These are phyloP conservation scores for Acmispon strigosus DNA, from an alignment of 306 rosid species.

Conservation along the genomic window DNA sequence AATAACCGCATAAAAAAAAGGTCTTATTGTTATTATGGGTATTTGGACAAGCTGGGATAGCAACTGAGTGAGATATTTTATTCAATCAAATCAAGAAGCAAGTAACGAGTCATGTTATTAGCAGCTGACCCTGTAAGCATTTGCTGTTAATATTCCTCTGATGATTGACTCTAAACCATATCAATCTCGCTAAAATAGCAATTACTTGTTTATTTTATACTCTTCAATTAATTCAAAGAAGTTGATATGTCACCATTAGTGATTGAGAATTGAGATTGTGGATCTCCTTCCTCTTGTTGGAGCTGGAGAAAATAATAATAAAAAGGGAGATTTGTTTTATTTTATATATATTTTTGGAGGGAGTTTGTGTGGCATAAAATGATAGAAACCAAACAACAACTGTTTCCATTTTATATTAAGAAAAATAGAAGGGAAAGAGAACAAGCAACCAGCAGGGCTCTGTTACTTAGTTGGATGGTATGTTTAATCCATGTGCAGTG, in stretches of 20 bases:
- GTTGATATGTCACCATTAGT: constrained; percentile 18
- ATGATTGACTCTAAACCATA: constrained; percentile 16
- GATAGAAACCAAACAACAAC: constrained; percentile 3
- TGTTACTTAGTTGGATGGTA: not conserved
- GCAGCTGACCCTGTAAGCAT: constrained; percentile 11
- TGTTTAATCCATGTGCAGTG: constrained; percentile 23
- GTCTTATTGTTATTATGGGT: not conserved
- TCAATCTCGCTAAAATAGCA: not conserved
- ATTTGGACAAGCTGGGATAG: constrained; percentile 12
- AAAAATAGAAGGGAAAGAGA: not conserved
- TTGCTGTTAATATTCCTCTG: constrained; percentile 16
- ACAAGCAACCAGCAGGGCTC: not conserved
- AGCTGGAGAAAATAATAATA: not conserved
- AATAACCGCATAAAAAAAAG: not conserved
- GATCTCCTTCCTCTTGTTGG: not conserved
- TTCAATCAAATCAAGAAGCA: constrained; percentile 10
- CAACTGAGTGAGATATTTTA: not conserved
- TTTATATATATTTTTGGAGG: not conserved
- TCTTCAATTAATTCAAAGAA: not conserved
- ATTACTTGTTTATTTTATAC: not conserved
- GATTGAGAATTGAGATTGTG: constrained; percentile 17
- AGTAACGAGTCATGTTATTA: constrained; percentile 15
- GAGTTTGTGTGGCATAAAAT: not conserved
- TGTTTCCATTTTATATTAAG: not conserved
- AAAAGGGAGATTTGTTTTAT: not conserved